A percentile compares a stretch with the other conserved stretches of the same genome.
Evolutionary conservation across 2,329 filamentous ascomycete species (phyloP).

Genomic region (Zopfia rhizophila): DNA sequence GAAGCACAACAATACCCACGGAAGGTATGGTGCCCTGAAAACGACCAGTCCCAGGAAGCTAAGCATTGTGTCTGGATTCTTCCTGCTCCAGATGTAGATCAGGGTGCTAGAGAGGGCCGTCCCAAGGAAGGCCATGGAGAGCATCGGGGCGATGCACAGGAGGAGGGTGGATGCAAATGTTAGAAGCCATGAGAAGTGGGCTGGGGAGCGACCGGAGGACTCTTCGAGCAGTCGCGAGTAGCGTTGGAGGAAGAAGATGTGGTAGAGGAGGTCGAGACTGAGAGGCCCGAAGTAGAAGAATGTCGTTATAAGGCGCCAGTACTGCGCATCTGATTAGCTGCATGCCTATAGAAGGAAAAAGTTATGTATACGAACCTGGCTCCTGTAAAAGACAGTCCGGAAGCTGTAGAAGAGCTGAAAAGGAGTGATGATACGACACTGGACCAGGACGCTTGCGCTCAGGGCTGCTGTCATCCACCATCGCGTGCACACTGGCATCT

Average conservation of each 20-base stretch:
- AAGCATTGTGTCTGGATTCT: conserved; percentile 90
- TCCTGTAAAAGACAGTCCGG: conserved; percentile 87
- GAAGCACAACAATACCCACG: conserved; percentile 95
- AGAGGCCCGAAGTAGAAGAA: conserved; percentile 98
- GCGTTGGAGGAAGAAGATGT: conserved; percentile 97
- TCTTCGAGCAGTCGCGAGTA: conserved; percentile 97
- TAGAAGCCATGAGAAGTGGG: conserved; percentile 94
- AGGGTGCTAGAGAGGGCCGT: conserved; percentile 90
- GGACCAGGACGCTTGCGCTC: conserved; percentile 85
- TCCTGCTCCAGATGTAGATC: conserved; percentile 97
- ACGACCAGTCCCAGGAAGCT: conserved; percentile 87
- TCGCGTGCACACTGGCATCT: conserved; percentile 95
- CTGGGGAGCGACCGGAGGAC: conserved; percentile 88
- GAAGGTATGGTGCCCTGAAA: conserved; percentile 93
- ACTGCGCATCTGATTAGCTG: conserved; percentile 65
- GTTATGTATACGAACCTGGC: conserved; percentile 72
- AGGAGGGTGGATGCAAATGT: conserved; percentile 85
- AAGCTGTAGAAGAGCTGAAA: conserved; percentile 88
- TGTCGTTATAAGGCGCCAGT: conserved; percentile 95
- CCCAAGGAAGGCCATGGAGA: conserved; percentile 94
- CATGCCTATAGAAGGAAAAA: conserved; percentile 5
- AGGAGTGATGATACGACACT: conserved; percentile 90
- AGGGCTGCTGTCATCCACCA: conserved; percentile 98
- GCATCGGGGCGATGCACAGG: conserved; percentile 82
- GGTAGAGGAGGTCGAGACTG: conserved; percentile 92